Base-by-base conservation (phyloP, 257 asterid genomes). In the Fraxinus quadrangulata region DNA sequence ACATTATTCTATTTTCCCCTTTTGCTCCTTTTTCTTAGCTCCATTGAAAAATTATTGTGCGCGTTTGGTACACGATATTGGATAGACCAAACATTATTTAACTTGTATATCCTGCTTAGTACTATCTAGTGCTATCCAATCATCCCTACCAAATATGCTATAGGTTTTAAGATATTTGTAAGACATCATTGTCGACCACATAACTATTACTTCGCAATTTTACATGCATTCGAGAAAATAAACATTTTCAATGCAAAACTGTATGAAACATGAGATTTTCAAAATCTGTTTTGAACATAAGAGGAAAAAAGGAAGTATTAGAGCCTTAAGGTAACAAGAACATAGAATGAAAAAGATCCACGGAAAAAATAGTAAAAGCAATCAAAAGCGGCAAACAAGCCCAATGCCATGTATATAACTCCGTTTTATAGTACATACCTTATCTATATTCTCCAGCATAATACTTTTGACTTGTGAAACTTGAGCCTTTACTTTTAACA, bases 361-460 rank as follows among this genome's bases (percentile, higher is more conserved):
- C 21, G 2, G n/a, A 19, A 51, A 16, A 51, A 19, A 4, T 17
- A 3, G 63, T 17, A 19, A 51, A 51, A 45, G 63, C 24, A 51
- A 72, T 51, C 65, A 34, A 73, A 16, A 74, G 24, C n/a, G 28
- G 66, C 12, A 67, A 23, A 51, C 36, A 70, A 23, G 24, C 11
- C 1, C 13, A 74, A 51, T 17, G 39, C 34, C 23, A 45, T 16
- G 4, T 23, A 74, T 30, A 79, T 30, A 26, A 17, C 21, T 36
- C 39, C 42, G 39, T 77, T 81, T 61, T 61, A 63, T 28, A 74
- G 54, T 69, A 56, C 81, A 23, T 87, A 94, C 98, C 97, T 84
- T 88, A 88, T 89, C 97, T 81, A 94, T 92, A 73, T 94, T 94
- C 87, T 91, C 97, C 77, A 87, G 87, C 98, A 94, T 92, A 76